Evolutionary conservation across 495 filamentous ascomycete species (phyloP).

Genomic region (Hypomontagnella monticulosa): DNA sequence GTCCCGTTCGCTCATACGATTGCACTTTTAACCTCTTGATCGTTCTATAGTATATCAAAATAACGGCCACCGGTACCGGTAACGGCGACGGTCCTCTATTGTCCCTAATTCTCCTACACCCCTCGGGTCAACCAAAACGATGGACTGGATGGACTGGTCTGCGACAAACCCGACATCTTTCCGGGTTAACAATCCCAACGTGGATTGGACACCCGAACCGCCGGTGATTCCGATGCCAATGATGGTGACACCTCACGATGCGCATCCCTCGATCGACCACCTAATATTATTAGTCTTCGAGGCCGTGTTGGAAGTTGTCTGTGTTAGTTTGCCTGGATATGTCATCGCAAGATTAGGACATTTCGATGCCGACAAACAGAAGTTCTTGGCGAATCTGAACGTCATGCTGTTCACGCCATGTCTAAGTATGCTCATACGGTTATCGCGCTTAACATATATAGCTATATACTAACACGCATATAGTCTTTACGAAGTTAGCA

Average conservation of each 20-base stretch:
- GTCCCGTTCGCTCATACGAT: conserved; percentile 1
- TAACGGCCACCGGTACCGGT: not conserved
- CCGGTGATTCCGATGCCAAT: conserved; percentile 46
- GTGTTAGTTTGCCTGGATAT: conserved; percentile 94
- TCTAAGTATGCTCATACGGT: conserved; percentile 71
- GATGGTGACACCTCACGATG: conserved; percentile 50
- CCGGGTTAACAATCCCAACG: conserved; percentile 61
- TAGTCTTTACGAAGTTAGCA: conserved; percentile 98
- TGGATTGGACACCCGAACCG: conserved; percentile 46
- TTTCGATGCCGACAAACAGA: conserved; percentile 94
- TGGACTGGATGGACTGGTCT: conserved; percentile 53
- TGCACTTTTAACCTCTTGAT: conserved; percentile 1
- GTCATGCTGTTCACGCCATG: conserved; percentile 95
- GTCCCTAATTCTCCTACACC: not conserved
- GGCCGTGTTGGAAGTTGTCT: conserved; percentile 94
- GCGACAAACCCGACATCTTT: conserved; percentile 72
- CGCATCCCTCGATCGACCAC: conserved; percentile 72
- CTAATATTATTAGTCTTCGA: conserved; percentile 91
- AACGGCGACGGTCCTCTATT: not conserved
- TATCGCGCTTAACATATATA: not conserved
- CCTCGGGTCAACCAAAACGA: conserved; percentile 21
- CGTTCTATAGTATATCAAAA: not conserved
- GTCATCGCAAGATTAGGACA: conserved; percentile 88
- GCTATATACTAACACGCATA: conserved; percentile 9
- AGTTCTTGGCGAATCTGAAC: conserved; percentile 94